These are phyloP conservation scores for Alternaria burnsii DNA, from an alignment of 2,329 filamentous ascomycete species.

Conservation along the genomic window DNA sequence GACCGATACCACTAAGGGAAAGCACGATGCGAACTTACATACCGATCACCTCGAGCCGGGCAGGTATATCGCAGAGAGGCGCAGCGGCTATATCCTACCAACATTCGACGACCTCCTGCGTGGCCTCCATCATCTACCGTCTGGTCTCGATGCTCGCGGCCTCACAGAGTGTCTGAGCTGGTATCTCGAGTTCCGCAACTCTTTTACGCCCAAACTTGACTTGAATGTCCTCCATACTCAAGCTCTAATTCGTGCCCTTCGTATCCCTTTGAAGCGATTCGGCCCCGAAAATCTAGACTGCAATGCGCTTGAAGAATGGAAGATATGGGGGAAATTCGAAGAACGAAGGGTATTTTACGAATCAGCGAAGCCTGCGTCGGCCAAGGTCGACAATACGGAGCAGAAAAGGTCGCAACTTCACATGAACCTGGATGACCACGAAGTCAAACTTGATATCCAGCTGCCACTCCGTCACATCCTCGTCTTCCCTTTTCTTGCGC, in stretches of 20 bases:
- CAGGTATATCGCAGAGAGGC: constrained; percentile 9
- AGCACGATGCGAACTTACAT: constrained; percentile 20
- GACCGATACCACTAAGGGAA: constrained; percentile 16
- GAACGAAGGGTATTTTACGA: constrained; percentile 10
- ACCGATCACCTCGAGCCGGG: constrained; percentile 22
- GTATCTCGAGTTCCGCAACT: constrained; percentile 25
- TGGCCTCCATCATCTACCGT: constrained; percentile 28
- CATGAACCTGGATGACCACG: constrained; percentile 15
- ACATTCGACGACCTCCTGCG: constrained; percentile 33
- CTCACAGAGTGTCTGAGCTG: constrained; percentile 33
- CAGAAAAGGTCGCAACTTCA: constrained; percentile 13
- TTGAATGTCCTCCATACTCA: constrained; percentile 40
- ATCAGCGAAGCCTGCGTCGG: not conserved
- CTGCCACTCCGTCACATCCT: constrained; percentile 29
- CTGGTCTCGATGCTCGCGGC: constrained; percentile 30
- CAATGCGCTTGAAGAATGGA: constrained; percentile 30
- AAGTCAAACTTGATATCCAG: constrained; percentile 13
- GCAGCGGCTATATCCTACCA: constrained; percentile 19
- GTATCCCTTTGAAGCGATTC: constrained; percentile 18
- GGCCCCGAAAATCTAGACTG: constrained; percentile 33
- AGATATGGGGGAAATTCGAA: constrained; percentile 20
- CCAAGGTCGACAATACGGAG: not conserved
- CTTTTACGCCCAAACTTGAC: constrained; percentile 32
- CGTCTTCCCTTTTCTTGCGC: constrained; percentile 30
- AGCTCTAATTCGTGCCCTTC: constrained; percentile 30